Evolutionary conservation across 176 grass and related monocot genomes (phyloP).

Genomic region (Zea luxurians): DNA sequence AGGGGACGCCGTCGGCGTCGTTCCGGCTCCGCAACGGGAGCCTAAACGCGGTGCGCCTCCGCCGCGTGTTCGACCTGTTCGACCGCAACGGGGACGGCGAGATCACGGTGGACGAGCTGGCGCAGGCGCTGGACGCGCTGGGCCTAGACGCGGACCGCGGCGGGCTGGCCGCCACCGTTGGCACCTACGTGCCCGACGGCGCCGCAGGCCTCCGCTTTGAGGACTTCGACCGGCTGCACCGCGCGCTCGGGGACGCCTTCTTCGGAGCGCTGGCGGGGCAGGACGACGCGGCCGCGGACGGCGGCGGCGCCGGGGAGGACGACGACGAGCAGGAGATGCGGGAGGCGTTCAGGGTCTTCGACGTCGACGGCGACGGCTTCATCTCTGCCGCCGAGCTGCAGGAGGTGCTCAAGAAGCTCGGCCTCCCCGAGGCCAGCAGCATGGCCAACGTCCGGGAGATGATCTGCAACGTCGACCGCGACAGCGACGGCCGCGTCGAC

Average conservation of each 20-base stretch:
- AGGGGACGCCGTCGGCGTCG: conserved; percentile 47
- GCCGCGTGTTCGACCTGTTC: conserved; percentile 78
- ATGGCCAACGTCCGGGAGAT: conserved; percentile 57
- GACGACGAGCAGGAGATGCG: conserved; percentile 57
- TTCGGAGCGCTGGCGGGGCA: conserved; percentile 34
- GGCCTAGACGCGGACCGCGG: conserved; percentile 59
- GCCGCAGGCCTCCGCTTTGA: conserved; percentile 54
- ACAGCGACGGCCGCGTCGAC: conserved; percentile 58
- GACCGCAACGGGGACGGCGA: conserved; percentile 79
- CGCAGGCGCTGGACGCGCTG: conserved; percentile 67
- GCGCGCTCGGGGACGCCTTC: conserved; percentile 56
- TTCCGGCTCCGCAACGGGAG: conserved; percentile 74
- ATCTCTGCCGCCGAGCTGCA: conserved; percentile 69
- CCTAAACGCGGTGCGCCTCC: conserved; percentile 70
- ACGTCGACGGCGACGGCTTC: conserved; percentile 73
- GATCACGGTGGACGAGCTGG: conserved; percentile 77
- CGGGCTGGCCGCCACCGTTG: conserved; percentile 39
- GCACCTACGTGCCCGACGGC: conserved; percentile 53
- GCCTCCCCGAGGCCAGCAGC: conserved; percentile 58
- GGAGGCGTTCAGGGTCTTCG: conserved; percentile 82
- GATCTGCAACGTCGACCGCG: conserved; percentile 72
- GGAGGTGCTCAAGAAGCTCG: conserved; percentile 63
- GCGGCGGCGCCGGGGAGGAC: neutral
- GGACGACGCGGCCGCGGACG: neutral
- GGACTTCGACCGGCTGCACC: conserved; percentile 68